These are phyloP conservation scores for Solanum stenotomum DNA, from an alignment of 257 asterid genomes.

Conservation along the genomic window DNA sequence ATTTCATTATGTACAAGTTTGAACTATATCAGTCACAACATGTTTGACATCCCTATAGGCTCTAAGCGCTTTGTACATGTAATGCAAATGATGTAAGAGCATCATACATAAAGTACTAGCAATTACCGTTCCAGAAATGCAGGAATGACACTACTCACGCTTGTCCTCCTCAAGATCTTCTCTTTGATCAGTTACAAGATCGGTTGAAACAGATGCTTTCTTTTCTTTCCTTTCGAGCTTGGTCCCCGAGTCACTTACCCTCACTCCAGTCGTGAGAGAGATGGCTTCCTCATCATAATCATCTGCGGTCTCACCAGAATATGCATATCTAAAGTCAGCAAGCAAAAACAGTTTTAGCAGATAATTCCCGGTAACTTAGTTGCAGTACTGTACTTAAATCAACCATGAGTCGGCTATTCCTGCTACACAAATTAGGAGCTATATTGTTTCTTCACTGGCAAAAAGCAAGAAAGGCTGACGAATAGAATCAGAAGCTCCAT, in stretches of 20 bases:
- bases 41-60: not conserved
- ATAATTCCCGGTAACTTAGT: not conserved
- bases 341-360: not conserved
- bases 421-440: not conserved
- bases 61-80: not conserved
- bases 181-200: not conserved
- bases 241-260: conserved; percentile 15
- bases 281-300: conserved; percentile 30
- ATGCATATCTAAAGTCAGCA: conserved; percentile 15
- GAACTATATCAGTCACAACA: not conserved
- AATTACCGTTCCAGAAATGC: not conserved
- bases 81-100: not conserved
- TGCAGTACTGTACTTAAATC: not conserved
- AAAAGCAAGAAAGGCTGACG: not conserved
- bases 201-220: conserved; percentile 8
- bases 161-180: conserved; percentile 31
- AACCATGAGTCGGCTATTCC: not conserved
- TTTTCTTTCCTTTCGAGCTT: conserved; percentile 28
- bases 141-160: conserved; percentile 9
- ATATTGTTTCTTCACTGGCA: not conserved
- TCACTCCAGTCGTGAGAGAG: conserved; percentile 26
- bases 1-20: not conserved
- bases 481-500: not conserved
- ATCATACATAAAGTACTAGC: not conserved
- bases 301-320: conserved; percentile 19